A percentile compares a stretch with the other conserved stretches of the same genome.
Conservation (phyloP, 2,329 filamentous ascomycete species). For the Chaetomium olivaceum region DNA sequence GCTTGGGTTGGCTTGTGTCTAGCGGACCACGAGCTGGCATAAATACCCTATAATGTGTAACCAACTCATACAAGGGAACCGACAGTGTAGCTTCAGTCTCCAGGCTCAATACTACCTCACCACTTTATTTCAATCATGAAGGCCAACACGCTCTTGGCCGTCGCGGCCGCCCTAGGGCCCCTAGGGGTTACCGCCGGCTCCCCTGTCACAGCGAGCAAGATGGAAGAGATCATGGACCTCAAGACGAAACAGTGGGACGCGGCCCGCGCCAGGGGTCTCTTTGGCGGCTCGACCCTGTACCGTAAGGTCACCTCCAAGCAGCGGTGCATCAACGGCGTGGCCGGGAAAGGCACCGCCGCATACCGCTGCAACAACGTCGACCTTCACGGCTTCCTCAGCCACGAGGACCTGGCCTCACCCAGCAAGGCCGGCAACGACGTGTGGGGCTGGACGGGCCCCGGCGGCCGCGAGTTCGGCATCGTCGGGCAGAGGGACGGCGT, state of each 20-base stretch:
- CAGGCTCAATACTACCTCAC: background rate
- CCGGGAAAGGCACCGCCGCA: background rate
- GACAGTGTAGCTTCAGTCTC: background rate
- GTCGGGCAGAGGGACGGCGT: constrained; percentile 11
- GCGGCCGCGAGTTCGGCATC: constrained; percentile 39
- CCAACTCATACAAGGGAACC: background rate
- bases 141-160: background rate
- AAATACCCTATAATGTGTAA: background rate
- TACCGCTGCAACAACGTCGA: constrained; percentile 17
- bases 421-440: constrained; percentile 24
- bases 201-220: background rate
- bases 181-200: background rate
- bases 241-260: constrained; percentile 9
- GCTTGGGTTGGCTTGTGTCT: background rate
- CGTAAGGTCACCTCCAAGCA: constrained; percentile 9
- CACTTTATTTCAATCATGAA: background rate
- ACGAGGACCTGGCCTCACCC: constrained; percentile 7
- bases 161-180: background rate
- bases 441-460: constrained; percentile 51
- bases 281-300: constrained; percentile 12
- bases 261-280: constrained; percentile 3
- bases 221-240: constrained; percentile 8
- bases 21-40: background rate
- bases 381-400: constrained; percentile 14
- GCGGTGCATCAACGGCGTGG: constrained; percentile 1